Conservation (phyloP, 768 basidiomycete genomes). For the Lactarius pseudohatsudake region DNA sequence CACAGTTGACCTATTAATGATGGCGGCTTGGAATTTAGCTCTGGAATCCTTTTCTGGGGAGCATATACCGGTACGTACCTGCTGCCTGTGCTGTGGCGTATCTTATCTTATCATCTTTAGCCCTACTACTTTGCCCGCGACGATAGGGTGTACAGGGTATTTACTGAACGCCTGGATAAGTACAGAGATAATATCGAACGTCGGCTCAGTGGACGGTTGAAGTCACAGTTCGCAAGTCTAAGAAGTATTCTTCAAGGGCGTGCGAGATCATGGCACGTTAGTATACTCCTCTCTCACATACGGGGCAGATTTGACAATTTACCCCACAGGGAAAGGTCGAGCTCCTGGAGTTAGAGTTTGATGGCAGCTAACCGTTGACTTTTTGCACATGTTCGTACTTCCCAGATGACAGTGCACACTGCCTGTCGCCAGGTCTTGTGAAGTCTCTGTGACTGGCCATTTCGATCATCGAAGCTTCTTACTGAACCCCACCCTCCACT, state of each 20-base stretch:
- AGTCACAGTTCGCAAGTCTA: constrained; percentile 69
- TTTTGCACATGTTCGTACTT: not conserved
- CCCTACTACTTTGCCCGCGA: constrained; percentile 94
- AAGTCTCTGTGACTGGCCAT: not conserved
- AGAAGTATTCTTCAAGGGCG: constrained; percentile 22
- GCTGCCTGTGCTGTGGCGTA: constrained; percentile 4
- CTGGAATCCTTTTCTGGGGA: constrained; percentile 59
- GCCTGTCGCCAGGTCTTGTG: constrained; percentile 2
- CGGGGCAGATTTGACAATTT: constrained; percentile 18
- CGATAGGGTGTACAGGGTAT: constrained; percentile 77
- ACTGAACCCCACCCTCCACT: not conserved
- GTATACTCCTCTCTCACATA: constrained; percentile 4
- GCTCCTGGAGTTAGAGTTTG: constrained; percentile 57
- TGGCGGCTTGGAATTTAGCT: constrained; percentile 76
- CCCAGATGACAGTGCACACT: not conserved
- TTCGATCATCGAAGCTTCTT: constrained; percentile 27
- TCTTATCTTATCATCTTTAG: constrained; percentile 34
- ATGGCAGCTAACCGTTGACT: constrained; percentile 51
- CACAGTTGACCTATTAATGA: constrained; percentile 76
- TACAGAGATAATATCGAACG: constrained; percentile 46
- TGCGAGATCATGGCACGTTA: constrained; percentile 28
- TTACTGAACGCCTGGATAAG: constrained; percentile 44
- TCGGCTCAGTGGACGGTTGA: constrained; percentile 54
- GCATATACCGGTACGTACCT: constrained; percentile 64
- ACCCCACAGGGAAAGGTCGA: constrained; percentile 59